These are phyloP conservation scores for Pelargonium myrrhifolium DNA, from an alignment of 441 rosid species.

Conservation along the genomic window DNA sequence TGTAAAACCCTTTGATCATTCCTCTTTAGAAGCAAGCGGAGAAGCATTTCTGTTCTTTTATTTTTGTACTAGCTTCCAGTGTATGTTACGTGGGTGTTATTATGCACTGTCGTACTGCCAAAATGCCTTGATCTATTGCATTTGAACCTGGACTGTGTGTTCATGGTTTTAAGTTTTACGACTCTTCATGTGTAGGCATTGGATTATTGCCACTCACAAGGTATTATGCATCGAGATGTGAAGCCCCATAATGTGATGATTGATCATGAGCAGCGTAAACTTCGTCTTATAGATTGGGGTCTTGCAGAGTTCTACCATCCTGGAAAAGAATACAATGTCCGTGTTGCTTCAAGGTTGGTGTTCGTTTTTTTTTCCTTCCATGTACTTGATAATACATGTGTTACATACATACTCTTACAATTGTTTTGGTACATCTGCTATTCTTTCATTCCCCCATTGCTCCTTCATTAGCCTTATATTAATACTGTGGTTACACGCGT, in stretches of 20 bases:
- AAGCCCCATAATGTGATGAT: slow-evolving; percentile 12
- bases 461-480: no score
- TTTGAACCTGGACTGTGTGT: neutral
- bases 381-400: neutral
- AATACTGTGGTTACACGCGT: no score
- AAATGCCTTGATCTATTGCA: neutral
- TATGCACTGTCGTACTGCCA: neutral
- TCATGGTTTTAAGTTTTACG: neutral
- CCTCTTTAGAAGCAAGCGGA: no score
- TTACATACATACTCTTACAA: no score
- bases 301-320: neutral
- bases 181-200: slow-evolving; percentile 1
- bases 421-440: no score
- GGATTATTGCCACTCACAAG: slow-evolving; percentile 9
- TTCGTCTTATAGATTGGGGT: neutral
- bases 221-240: slow-evolving; percentile 10
- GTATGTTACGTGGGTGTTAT: no score
- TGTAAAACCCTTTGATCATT: no score
- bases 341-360: neutral
- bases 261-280: slow-evolving; percentile 9
- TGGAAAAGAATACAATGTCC: neutral
- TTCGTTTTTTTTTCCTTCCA: neutral
- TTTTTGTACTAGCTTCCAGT: no score
- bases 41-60: no score
- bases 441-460: no score